Percentiles rank a stretch among this genome's conserved stretches.
Evolutionary conservation across 2,329 filamentous ascomycete genomes (phyloP).

Genomic region (Hansfordia pulvinata): DNA sequence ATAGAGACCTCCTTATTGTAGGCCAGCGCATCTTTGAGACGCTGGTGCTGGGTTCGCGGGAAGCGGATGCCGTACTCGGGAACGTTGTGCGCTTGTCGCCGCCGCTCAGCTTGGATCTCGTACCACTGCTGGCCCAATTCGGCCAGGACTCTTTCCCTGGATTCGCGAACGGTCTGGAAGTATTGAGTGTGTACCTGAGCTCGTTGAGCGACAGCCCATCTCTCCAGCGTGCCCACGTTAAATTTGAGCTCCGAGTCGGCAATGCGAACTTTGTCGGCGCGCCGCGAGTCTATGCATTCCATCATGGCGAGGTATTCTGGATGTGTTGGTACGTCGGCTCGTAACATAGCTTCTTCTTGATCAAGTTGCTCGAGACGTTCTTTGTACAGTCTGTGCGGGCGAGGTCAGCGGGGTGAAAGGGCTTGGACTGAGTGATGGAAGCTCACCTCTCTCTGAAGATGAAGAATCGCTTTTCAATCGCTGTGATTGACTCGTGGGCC

Average conservation of each 20-base stretch:
- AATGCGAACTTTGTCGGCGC: slow-evolving; percentile 65
- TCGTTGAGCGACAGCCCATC: slow-evolving; percentile 65
- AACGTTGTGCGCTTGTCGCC: slow-evolving; percentile 63
- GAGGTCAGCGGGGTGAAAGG: no score
- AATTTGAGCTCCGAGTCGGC: slow-evolving; percentile 63
- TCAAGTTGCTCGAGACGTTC: slow-evolving; percentile 77
- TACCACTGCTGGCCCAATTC: slow-evolving; percentile 82
- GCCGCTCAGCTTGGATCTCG: slow-evolving; percentile 78
- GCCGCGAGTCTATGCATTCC: slow-evolving; percentile 69
- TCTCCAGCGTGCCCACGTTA: slow-evolving; percentile 59
- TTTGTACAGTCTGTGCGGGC: slow-evolving; percentile 61
- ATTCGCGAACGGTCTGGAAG: slow-evolving; percentile 73
- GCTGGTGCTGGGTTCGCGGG: slow-evolving; percentile 61
- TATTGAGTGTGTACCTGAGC: slow-evolving; percentile 83
- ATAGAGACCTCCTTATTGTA: slow-evolving; percentile 95
- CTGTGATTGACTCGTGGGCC: slow-evolving; percentile 65
- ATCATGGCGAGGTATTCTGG: slow-evolving; percentile 87
- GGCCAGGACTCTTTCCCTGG: slow-evolving; percentile 67
- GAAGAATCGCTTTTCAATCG: slow-evolving; percentile 80
- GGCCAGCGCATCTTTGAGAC: slow-evolving; percentile 71
- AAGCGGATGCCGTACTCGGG: slow-evolving; percentile 75
- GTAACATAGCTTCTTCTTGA: slow-evolving; percentile 48
- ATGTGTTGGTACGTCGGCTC: slow-evolving; percentile 55
- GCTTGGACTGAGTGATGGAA: neutral
- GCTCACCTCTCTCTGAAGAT: slow-evolving; percentile 66